Evolutionary conservation across 352 stramenopile genomes (phyloP), one percentile per base, ranked within the genome.

Genomic region (Phytophthora macrochlamydospora): DNA sequence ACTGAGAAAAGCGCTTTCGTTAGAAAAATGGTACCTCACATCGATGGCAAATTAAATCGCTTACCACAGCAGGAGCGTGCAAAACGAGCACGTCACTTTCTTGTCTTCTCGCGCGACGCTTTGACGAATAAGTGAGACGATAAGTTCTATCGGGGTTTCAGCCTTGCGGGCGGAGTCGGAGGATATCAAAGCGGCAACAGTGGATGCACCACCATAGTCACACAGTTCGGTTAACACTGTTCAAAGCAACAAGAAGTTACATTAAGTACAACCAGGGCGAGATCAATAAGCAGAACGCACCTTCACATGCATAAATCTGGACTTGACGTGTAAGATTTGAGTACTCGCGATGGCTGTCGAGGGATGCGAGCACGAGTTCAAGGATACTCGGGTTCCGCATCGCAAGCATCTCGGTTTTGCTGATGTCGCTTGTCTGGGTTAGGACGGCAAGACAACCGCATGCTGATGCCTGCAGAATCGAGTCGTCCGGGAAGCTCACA

Each of bases 241-340:
- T n/a, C 2, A 42, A 30, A 24, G 50, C 50, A 31, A 54, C 38
- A 45, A 24, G 18, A 24, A 24, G 18, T 24, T 24, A 24, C 18
- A 24, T 24, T 24, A 24, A 24, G 18, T 24, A 24, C 18, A 24
- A 24, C 18, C 18, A 24, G 18, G 18, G 18, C 18, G 18, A 24
- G 18, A 24, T 24, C 18, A 24, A 24, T 24, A 24, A 24, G 18
- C 18, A 24, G 18, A 24, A 24, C 18, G 18, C 56, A 89, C 79
- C 79, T 87, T 92, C 84, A 65, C 84, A 89, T 33, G 84, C 78
- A 66, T 92, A 92, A 58, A 92, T 90, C 53, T 92, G 84, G 2
- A 92, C 84, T 79, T 92, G 84, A 13, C 84, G 79, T 13, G 84
- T 90, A 46, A 91, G 60, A 64, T 86, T 90, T 1, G 83, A 91